These are phyloP conservation scores for Anisodus acutangulus DNA, from an alignment of 257 asterid genomes.

Conservation along the genomic window DNA sequence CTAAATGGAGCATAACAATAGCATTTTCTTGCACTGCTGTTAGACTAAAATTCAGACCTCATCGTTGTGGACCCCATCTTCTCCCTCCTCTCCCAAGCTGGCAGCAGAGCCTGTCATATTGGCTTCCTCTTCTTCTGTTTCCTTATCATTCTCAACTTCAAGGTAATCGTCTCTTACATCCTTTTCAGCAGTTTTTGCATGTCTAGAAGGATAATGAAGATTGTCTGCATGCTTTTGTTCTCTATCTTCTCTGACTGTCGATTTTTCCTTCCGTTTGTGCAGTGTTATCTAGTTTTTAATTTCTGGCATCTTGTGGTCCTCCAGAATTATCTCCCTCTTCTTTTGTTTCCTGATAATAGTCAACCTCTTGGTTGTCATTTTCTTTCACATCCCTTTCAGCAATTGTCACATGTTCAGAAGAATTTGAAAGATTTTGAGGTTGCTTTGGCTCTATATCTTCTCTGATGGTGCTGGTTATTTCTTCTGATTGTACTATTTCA, in stretches of 20 bases:
- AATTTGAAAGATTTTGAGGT: conserved; percentile 24
- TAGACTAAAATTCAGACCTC: conserved; percentile 45
- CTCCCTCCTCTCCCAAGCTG: conserved; percentile 33
- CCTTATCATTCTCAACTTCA: conserved; percentile 37
- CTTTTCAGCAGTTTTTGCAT: conserved; percentile 25
- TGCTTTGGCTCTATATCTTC: conserved; percentile 10
- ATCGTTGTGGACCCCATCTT: conserved; percentile 30
- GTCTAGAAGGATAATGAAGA: conserved; percentile 28
- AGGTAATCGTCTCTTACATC: conserved; percentile 31
- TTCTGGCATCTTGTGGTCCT: conserved; percentile 19
- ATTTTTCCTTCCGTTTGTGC: neutral
- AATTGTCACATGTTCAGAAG: conserved; percentile 29
- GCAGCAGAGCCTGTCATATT: conserved; percentile 30
- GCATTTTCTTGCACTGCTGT: neutral
- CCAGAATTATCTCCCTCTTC: conserved; percentile 21
- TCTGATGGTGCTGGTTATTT: conserved; percentile 25
- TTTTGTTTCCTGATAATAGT: conserved; percentile 35
- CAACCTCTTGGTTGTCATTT: conserved; percentile 29
- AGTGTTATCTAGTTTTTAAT: conserved; percentile 27
- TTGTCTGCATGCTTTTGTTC: neutral
- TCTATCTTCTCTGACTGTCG: conserved; percentile 6
- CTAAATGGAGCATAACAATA: neutral
- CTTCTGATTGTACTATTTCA: conserved; percentile 30
- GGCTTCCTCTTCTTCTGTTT: conserved; percentile 35
- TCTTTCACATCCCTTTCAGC: conserved; percentile 30